Percentiles rank a stretch among this genome's conserved stretches.
phyloP scores from a whole-genome alignment of 176 grass and related monocot species.

The Triticum monococcum region DNA sequence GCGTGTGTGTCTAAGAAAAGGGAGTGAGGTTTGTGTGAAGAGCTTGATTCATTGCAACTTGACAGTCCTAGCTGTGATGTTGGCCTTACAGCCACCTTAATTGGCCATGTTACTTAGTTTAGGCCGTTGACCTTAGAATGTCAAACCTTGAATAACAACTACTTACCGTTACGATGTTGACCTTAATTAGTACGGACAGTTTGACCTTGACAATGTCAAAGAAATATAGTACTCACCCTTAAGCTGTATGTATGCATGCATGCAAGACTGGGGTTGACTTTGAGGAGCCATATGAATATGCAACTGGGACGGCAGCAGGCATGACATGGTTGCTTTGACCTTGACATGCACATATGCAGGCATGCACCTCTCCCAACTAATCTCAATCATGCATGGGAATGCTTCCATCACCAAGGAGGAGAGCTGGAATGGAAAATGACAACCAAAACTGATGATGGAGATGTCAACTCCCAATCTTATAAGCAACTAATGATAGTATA shows the following conservation, averaged over 20 bases:
- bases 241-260: neutral
- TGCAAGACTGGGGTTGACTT: slow-evolving; percentile 26
- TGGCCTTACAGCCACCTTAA: neutral
- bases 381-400: slow-evolving; percentile 29
- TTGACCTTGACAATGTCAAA: slow-evolving; percentile 8
- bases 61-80: neutral
- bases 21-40: neutral
- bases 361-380: slow-evolving; percentile 7
- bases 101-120: neutral
- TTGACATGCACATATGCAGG: neutral
- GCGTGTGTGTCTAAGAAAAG: neutral
- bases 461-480: slow-evolving; percentile 25
- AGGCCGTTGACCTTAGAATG: slow-evolving; percentile 8
- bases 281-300: neutral
- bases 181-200: neutral
- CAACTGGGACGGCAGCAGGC: neutral
- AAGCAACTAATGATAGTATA: neutral
- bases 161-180: neutral
- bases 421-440: neutral
- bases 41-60: neutral
- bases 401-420: slow-evolving; percentile 1
- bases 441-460: neutral
- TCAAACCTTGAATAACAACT: neutral
- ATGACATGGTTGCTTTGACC: slow-evolving; percentile 17
- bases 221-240: neutral